Evolutionary conservation across 2,329 filamentous ascomycete species (phyloP), one percentile per base, ranked within the genome.

Genomic region (Elsinoe ampelina): DNA sequence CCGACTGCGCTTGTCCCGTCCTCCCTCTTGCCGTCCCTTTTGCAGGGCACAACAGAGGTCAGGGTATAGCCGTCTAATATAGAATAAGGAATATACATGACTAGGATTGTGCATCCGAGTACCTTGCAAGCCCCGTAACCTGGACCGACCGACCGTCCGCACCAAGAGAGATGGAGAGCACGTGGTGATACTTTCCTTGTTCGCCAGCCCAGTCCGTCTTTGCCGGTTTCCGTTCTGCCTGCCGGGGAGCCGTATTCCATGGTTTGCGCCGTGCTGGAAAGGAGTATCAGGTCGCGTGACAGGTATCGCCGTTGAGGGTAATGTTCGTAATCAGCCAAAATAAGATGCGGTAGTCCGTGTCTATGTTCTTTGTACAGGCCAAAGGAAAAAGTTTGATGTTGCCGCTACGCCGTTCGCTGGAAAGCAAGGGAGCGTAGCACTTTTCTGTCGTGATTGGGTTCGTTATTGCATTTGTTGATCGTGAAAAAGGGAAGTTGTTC

Each of bases 51-150:
- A 30, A 20, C 6, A 45, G 11, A 39, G 30, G 22, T 26, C 34
- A 26, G 54, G 54, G 54, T 48, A 56, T 56, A 56, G 54, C 54
- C 54, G 54, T 56, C 54, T 47, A 48, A 47, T 34, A 22, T 55
- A n/a, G 22, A 36, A 30, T 17, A 30, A 30, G 41, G 34, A 54
- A 42, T 43, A 55, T 55, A 55, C 20, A 56, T 38, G 41, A 32
- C 26, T 30, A 8, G 26, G 26, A 30, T 30, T 30, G 26, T 30
- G 26, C n/a, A 30, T 30, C 26, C 26, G 26, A 30, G 26, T 30
- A 8, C 26, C 26, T 30, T 30, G 3, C 7, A 2, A n/a, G n/a
- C n/a, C n/a, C 26, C 26, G 7, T 30, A 30, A 7, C 26, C 26
- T n/a, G 36, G 5, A 19, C 22, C 22, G 5, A 19, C 22, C 22